A percentile compares a stretch with the other conserved stretches of the same genome.
phyloP scores from a whole-genome alignment of 1,284 basidiomycete species.

The Moniliophthora roreri region DNA sequence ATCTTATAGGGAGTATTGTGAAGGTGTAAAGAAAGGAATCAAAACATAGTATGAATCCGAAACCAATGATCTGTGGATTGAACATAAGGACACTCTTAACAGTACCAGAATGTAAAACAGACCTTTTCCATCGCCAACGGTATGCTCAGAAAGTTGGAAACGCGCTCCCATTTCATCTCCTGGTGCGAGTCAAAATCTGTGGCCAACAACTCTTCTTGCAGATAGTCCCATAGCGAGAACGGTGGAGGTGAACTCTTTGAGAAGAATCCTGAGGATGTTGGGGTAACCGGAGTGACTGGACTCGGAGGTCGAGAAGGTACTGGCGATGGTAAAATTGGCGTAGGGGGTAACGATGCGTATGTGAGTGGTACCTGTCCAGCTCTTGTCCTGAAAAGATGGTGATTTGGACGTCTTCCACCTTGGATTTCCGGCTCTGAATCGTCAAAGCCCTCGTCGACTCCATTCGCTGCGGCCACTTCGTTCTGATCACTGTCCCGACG shows the following conservation, averaged over 20 bases:
- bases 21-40: constrained; percentile 99
- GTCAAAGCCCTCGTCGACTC: constrained; percentile 1
- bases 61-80: constrained; percentile 75
- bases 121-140: constrained; percentile 95
- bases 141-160: constrained; percentile 94
- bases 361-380: constrained; percentile 28
- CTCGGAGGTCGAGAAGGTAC: constrained; percentile 28
- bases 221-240: constrained; percentile 91
- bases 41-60: constrained; percentile 92
- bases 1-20: constrained; percentile 95
- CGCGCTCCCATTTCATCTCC: constrained; percentile 95
- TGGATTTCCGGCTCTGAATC: not conserved
- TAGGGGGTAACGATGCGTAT: constrained; percentile 71
- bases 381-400: constrained; percentile 3
- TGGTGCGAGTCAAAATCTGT: constrained; percentile 93
- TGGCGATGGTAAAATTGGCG: constrained; percentile 57
- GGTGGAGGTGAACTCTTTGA: constrained; percentile 32
- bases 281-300: constrained; percentile 18
- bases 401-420: not conserved
- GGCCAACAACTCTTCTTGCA: constrained; percentile 83
- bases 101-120: constrained; percentile 15
- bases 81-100: not conserved
- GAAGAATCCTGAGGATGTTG: constrained; percentile 17
- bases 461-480: not conserved
- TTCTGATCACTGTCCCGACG: constrained; percentile 2